A percentile compares a stretch with the other conserved stretches of the same genome.
These are phyloP conservation scores for Candida corydali DNA, from an alignment of 805 yeast species.

Conservation along the genomic window DNA sequence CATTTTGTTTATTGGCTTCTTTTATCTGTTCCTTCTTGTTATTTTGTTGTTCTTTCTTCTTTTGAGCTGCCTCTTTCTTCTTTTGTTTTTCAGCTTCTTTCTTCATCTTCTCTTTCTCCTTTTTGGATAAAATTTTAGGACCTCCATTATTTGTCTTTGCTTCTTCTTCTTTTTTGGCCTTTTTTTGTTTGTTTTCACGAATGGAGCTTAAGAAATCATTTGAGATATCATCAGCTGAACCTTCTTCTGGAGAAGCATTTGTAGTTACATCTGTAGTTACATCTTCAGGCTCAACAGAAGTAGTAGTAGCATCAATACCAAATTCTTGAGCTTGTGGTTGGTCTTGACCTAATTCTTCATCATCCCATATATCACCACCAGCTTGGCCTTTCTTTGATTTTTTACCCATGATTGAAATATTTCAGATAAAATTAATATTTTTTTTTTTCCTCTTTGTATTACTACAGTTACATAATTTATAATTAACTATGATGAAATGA, in stretches of 20 bases:
- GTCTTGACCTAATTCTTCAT: conserved; percentile 51
- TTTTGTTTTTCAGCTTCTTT: conserved; percentile 87
- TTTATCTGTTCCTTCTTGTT: conserved; percentile 56
- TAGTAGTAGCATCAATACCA: too few relatives aligned
- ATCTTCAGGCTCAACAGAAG: conserved; percentile 33
- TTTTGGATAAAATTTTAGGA: conserved; percentile 81
- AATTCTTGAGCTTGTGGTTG: conserved; percentile 34
- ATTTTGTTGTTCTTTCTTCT: conserved; percentile 71
- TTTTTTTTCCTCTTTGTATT: conserved; percentile 3
- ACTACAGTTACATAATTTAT: too few relatives aligned
- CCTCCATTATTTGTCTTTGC: conserved; percentile 55
- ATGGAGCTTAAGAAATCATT: conserved; percentile 81
- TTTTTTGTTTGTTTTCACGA: conserved; percentile 74
- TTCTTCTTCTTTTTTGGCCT: conserved; percentile 62
- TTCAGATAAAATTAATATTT: not conserved
- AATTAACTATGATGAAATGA: too few relatives aligned
- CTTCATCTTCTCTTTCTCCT: conserved; percentile 92
- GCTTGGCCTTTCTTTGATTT: conserved; percentile 52
- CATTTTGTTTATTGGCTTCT: conserved; percentile 41
- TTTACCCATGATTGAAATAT: conserved; percentile 41
- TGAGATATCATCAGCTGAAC: conserved; percentile 27
- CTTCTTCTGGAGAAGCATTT: conserved; percentile 12
- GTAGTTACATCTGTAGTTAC: conserved; percentile 13
- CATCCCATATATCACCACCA: conserved; percentile 79
- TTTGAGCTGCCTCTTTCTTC: conserved; percentile 86